Evolutionary conservation across 2,329 filamentous ascomycete species (phyloP).

Genomic region (Myriangium duriaei): DNA sequence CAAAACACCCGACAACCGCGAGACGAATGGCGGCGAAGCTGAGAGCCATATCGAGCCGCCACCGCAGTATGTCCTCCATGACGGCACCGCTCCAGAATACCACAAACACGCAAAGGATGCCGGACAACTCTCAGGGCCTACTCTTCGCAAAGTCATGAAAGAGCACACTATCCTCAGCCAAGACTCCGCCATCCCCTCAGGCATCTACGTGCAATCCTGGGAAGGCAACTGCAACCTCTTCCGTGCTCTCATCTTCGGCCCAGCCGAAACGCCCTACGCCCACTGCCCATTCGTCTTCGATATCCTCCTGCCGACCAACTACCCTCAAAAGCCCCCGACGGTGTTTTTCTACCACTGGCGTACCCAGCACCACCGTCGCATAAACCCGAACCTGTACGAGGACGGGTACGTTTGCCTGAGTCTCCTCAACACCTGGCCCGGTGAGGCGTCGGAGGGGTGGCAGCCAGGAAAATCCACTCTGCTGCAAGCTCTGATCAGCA

Average conservation of each 20-base stretch:
- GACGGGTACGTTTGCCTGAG: constrained; percentile 50
- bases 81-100: constrained; percentile 29
- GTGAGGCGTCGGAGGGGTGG: constrained; percentile 42
- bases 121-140: constrained; percentile 15
- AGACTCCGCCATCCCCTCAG: constrained; percentile 32
- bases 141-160: constrained; percentile 40
- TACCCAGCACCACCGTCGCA: constrained; percentile 36
- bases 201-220: constrained; percentile 48
- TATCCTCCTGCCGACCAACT: constrained; percentile 38
- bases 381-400: constrained; percentile 52
- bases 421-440: constrained; percentile 48
- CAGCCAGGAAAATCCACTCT: constrained; percentile 40
- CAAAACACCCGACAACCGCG: constrained; percentile 3
- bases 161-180: constrained; percentile 46
- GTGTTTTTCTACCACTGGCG: constrained; percentile 42
- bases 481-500: constrained; percentile 44
- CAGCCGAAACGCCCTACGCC: constrained; percentile 48
- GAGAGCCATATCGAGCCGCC: constrained; percentile 6
- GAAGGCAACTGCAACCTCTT: constrained; percentile 46
- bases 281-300: constrained; percentile 50
- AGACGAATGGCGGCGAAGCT: constrained; percentile 14
- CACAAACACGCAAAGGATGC: constrained; percentile 27
- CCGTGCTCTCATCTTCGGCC: constrained; percentile 46
- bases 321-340: constrained; percentile 40
- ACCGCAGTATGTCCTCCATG: constrained; percentile 22